These are phyloP conservation scores for Cordia subcordata DNA, from an alignment of 257 asterid genomes.

Conservation along the genomic window DNA sequence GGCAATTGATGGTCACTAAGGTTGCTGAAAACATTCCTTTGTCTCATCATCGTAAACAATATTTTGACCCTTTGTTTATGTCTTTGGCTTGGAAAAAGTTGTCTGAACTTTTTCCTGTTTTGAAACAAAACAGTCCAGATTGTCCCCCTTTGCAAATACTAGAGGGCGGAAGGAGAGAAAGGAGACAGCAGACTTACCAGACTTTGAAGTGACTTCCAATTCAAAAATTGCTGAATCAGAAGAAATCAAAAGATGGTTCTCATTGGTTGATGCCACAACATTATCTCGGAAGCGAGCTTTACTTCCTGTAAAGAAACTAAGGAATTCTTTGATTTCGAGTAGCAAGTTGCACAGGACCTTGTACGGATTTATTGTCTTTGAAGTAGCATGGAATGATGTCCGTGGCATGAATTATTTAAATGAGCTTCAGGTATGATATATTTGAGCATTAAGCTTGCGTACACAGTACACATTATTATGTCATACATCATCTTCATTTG, in stretches of 20 bases:
- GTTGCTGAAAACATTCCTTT: slow-evolving; percentile 31
- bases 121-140: slow-evolving; percentile 62
- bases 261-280: slow-evolving; percentile 61
- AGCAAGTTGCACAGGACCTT: slow-evolving; percentile 85
- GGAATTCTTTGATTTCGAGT: slow-evolving; percentile 61
- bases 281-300: slow-evolving; percentile 81
- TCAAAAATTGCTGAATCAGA: slow-evolving; percentile 34
- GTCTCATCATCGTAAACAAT: not conserved
- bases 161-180: slow-evolving; percentile 53
- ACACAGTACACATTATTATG: too few species aligned
- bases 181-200: slow-evolving; percentile 32
- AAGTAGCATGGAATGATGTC: slow-evolving; percentile 77
- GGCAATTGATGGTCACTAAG: slow-evolving; percentile 99
- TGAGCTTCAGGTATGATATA: slow-evolving; percentile 80
- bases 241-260: slow-evolving; percentile 57
- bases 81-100: not conserved
- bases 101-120: slow-evolving; percentile 1
- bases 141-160: slow-evolving; percentile 91
- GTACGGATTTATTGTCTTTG: slow-evolving; percentile 91
- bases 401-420: slow-evolving; percentile 90
- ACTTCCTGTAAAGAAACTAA: slow-evolving; percentile 82
- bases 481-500: not conserved
- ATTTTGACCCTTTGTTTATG: not conserved
- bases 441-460: not conserved
- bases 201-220: slow-evolving; percentile 32